Conservation (phyloP, 495 filamentous ascomycete genomes). For the Xylaria flabelliformis region DNA sequence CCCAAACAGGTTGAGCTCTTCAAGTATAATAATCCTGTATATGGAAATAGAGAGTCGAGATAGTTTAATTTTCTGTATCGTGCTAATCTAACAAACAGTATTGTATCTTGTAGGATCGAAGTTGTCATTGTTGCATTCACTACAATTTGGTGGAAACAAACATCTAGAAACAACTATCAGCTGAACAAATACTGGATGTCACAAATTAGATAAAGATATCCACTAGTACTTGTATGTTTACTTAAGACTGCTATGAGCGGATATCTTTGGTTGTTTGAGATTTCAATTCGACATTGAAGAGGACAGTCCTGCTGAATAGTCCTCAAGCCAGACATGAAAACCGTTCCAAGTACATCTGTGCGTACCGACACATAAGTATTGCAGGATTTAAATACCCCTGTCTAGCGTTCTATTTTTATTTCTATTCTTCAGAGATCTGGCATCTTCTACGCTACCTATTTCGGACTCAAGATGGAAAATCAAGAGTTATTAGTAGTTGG, state of each 20-base stretch:
- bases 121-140: not conserved
- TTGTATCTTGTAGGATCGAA: not conserved
- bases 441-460: conserved; percentile 1
- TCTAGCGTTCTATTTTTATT: conserved; percentile 15
- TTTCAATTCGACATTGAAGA: not conserved
- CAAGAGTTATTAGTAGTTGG: not conserved
- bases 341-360: not conserved
- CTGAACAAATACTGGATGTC: not conserved
- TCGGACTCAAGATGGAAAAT: not conserved
- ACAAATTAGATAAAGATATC: not conserved
- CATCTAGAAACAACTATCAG: not conserved
- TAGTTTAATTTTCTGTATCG: not conserved
- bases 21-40: not conserved
- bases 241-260: not conserved
- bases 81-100: not conserved
- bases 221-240: not conserved
- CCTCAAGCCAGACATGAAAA: not conserved
- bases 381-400: conserved; percentile 7
- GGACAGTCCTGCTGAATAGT: not conserved
- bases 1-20: not conserved
- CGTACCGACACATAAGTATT: not conserved
- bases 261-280: not conserved
- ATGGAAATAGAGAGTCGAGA: not conserved
- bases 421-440: not conserved
- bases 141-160: not conserved